phyloP scores from a whole-genome alignment of 2,329 filamentous ascomycete species.

The Thermomyces lanuginosus region DNA sequence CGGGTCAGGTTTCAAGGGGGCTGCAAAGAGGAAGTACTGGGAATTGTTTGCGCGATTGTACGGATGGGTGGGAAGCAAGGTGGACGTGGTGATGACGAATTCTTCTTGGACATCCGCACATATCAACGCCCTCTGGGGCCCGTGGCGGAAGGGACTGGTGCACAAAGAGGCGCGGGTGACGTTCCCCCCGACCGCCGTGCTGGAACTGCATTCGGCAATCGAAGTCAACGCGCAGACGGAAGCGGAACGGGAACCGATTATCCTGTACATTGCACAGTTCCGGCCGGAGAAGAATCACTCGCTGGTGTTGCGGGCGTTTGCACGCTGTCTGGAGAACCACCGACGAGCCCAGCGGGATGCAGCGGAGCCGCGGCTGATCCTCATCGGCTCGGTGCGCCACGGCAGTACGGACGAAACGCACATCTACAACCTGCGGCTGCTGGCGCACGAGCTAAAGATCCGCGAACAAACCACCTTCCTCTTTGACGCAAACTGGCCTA shows the following conservation, averaged over 20 bases:
- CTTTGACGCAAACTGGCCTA: conserved; percentile 75
- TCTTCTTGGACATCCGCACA: conserved; percentile 85
- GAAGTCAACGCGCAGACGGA: conserved; percentile 55
- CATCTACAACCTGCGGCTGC: conserved; percentile 73
- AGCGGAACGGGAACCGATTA: conserved; percentile 47
- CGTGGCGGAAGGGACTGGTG: conserved; percentile 27
- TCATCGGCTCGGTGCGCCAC: conserved; percentile 86
- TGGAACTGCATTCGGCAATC: conserved; percentile 61
- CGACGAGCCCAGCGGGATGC: conserved; percentile 34
- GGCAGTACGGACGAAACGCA: conserved; percentile 32
- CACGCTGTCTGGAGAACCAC: conserved; percentile 52
- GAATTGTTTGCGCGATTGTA: conserved; percentile 67
- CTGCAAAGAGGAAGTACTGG: conserved; percentile 71
- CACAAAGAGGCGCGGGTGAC: conserved; percentile 45
- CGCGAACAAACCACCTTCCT: conserved; percentile 75
- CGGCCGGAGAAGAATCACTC: conserved; percentile 93
- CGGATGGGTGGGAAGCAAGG: conserved; percentile 60
- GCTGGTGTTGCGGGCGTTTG: conserved; percentile 70
- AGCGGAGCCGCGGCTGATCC: conserved; percentile 51
- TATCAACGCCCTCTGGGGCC: conserved; percentile 64
- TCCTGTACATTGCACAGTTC: conserved; percentile 95
- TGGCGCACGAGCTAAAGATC: conserved; percentile 73
- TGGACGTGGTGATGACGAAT: conserved; percentile 96
- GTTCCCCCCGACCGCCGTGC: conserved; percentile 83
- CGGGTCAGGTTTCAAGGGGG: conserved; percentile 54